Conservation (phyloP, 2,329 filamentous ascomycete genomes). For the Ceratocystiopsis minuta region DNA sequence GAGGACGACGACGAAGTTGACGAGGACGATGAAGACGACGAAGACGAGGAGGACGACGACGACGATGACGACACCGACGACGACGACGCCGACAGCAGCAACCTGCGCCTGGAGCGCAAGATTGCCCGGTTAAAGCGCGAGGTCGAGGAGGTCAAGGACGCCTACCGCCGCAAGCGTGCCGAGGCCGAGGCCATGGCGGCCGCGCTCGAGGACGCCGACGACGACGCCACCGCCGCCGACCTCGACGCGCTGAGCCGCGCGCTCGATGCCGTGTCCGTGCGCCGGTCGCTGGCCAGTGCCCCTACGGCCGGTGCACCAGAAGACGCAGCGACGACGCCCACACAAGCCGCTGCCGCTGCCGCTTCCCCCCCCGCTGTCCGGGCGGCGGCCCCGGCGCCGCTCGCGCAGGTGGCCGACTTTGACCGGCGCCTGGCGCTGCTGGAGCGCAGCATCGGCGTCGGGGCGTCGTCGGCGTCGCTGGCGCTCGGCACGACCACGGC, state of each 20-base stretch:
- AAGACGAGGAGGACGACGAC: not conserved
- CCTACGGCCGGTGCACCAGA: no score
- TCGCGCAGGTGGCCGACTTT: conserved; percentile 74
- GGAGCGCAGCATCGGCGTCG: conserved; percentile 67
- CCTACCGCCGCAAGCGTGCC: conserved; percentile 35
- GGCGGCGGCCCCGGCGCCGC: conserved; percentile 30
- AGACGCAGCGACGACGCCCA: no score
- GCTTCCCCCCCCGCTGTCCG: no score
- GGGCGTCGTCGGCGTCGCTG: conserved; percentile 35
- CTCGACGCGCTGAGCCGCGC: conserved; percentile 52
- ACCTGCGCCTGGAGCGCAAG: conserved; percentile 42
- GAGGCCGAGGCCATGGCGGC: conserved; percentile 25
- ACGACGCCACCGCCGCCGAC: not conserved
- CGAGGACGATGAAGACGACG: conserved; percentile 17
- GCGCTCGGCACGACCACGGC: no score
- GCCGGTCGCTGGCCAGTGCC: not conserved
- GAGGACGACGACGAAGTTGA: conserved; percentile 65
- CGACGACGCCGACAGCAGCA: conserved; percentile 13
- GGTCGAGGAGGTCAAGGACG: conserved; percentile 53
- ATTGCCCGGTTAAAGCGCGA: conserved; percentile 71
- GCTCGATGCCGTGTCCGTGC: conserved; percentile 43
- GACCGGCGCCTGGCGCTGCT: conserved; percentile 63
- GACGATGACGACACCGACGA: conserved; percentile 1
- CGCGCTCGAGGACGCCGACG: conserved; percentile 20
- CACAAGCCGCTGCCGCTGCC: no score